These are phyloP conservation scores for Spergularia azorica DNA, from an alignment of 179 eudicot species.

Conservation along the genomic window DNA sequence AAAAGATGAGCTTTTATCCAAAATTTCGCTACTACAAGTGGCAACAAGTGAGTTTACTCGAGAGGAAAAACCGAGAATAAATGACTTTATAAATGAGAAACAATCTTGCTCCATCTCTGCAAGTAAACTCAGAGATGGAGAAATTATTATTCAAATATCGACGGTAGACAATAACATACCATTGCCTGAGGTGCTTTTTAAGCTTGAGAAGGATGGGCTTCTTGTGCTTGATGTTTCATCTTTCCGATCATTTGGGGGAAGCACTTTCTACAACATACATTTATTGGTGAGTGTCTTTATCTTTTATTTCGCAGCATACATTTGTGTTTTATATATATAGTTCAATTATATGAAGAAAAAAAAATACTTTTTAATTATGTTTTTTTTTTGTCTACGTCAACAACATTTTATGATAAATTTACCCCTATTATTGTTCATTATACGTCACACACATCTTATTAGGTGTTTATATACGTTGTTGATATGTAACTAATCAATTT, in stretches of 20 bases:
- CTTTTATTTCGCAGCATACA: too few species aligned
- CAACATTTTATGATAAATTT: too few species aligned
- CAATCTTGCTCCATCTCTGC: slow-evolving; percentile 33
- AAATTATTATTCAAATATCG: slow-evolving; percentile 54
- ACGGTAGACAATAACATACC: slow-evolving; percentile 22
- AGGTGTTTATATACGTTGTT: too few species aligned
- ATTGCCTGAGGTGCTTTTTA: slow-evolving; percentile 40
- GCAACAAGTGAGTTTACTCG: background rate
- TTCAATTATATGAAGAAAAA: too few species aligned
- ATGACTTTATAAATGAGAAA: background rate
- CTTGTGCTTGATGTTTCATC: slow-evolving; percentile 42
- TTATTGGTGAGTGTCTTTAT: slow-evolving; percentile 46
- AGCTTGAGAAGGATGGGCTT: slow-evolving; percentile 50
- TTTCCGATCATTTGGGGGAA: slow-evolving; percentile 47
- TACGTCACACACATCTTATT: too few species aligned
- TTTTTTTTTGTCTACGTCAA: too few species aligned
- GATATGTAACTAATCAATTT: too few species aligned
- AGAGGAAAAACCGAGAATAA: slow-evolving; percentile 12
- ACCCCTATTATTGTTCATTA: too few species aligned
- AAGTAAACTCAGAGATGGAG: slow-evolving; percentile 41
- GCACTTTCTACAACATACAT: slow-evolving; percentile 50
- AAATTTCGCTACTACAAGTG: slow-evolving; percentile 21
- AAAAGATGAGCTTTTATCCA: slow-evolving; percentile 48
- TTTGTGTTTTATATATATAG: background rate
- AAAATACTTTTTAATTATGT: too few species aligned